A percentile compares a stretch with the other conserved stretches of the same genome.
These are phyloP conservation scores for Wickerhamiella sorbophila DNA, from an alignment of 805 yeast species.

Conservation along the genomic window DNA sequence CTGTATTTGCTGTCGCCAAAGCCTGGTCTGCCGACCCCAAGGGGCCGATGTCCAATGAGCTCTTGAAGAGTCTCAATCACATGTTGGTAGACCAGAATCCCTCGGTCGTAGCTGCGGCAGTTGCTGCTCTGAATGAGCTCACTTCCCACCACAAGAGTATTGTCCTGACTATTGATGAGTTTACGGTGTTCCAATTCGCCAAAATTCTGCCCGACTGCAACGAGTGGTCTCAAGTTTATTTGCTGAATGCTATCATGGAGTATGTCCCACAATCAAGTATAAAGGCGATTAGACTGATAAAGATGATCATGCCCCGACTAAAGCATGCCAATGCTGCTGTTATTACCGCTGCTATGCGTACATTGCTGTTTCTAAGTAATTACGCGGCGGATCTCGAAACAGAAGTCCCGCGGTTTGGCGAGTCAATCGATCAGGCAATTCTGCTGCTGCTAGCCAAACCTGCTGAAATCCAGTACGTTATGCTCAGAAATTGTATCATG, in stretches of 20 bases:
- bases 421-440: constrained; percentile 52
- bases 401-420: constrained; percentile 39
- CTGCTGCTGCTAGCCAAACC: constrained; percentile 59
- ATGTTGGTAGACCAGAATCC: constrained; percentile 44
- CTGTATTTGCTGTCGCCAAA: constrained; percentile 55
- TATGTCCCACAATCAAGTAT: constrained; percentile 57
- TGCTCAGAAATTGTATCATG: constrained; percentile 64
- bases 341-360: constrained; percentile 60
- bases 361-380: constrained; percentile 56
- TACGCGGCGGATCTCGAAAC: constrained; percentile 46
- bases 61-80: constrained; percentile 37
- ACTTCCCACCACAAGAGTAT: constrained; percentile 42
- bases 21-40: constrained; percentile 42
- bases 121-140: constrained; percentile 51
- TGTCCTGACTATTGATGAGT: constrained; percentile 38
- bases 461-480: constrained; percentile 70
- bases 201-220: constrained; percentile 30
- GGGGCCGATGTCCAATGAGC: constrained; percentile 30
- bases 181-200: constrained; percentile 32
- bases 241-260: constrained; percentile 49
- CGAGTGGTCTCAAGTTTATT: constrained; percentile 59
- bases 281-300: constrained; percentile 55
- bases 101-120: constrained; percentile 53
- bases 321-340: constrained; percentile 75
- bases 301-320: constrained; percentile 49